Base-by-base conservation (phyloP, 148 eudicot species). In the Vaccinium darrowii region DNA sequence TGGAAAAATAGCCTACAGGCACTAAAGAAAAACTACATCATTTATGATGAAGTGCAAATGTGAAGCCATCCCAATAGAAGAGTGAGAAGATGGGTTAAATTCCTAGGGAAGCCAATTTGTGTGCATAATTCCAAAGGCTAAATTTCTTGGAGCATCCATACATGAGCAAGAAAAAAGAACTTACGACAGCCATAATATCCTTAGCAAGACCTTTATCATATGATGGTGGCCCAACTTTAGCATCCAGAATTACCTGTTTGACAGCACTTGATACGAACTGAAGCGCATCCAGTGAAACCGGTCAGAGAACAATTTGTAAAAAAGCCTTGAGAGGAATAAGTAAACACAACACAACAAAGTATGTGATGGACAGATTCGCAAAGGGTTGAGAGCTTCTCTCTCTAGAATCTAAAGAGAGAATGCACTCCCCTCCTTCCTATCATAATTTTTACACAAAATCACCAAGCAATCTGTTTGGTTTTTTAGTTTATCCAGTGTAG, bases 221-320 rank as follows among this genome's bases (percentile, higher is more conserved):
- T 11, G 84, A 88, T 50, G 99, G 99, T 54, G 99, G 98, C 71
- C 99, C 99, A 89, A 95, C 98, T 92, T 97, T 97, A 50, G 92
- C 96, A 84, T 97, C 99, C 78, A 97, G 84, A 83, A 97, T 90
- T 47, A 97, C 92, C 80, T 89, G 92, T 67, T 89, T 89, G 25
- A 95, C 98, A 49, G 96, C 90, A 86, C 86, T 88, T 79, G 98
- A 95, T 86, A 94, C 82, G 87, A 92, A 80, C 99, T 97, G 91
- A 76, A 80, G 78, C 84, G 87, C 58, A 88, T 62, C 43, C 71
- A 82, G 27, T 53, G 25, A 84, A 74, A 82, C 50, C 25, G 76
- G 30, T 81, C 18, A 86, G 78, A 82, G n/a, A 49, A 75, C 74
- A 83, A 47, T 27, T 23, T 83, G 65, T 33, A 19, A 62, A 78